Conservation (phyloP, 345 rosid species). For the Durio zibethinus region DNA sequence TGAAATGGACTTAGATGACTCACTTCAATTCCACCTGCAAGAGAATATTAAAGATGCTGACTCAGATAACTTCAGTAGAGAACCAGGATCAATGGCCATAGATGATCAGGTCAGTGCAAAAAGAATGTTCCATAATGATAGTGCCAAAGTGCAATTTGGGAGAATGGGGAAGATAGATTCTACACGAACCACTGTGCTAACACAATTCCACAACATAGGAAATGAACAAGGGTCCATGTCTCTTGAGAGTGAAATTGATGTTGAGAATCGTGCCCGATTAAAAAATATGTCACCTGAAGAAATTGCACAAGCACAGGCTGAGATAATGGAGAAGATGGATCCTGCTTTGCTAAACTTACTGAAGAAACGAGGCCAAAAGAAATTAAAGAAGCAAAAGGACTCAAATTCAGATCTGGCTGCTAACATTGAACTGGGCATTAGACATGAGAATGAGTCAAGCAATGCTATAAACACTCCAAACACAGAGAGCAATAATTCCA, state of each 20-base stretch:
- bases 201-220: constrained; percentile 23
- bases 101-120: constrained; percentile 9
- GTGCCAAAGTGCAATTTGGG: constrained; percentile 10
- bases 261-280: constrained; percentile 62
- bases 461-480: constrained; percentile 30
- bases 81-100: constrained; percentile 11
- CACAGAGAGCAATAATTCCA: constrained; percentile 17
- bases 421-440: constrained; percentile 7
- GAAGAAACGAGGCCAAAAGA: constrained; percentile 59
- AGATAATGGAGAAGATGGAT: constrained; percentile 72
- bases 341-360: constrained; percentile 62
- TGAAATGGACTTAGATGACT: constrained; percentile 29
- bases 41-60: constrained; percentile 17
- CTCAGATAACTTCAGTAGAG: constrained; percentile 7
- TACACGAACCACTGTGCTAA: constrained; percentile 9
- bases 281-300: constrained; percentile 69
- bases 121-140: constrained; percentile 16
- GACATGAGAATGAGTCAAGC: constrained; percentile 26
- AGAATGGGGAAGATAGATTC: constrained; percentile 17
- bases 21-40: constrained; percentile 1
- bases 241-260: constrained; percentile 75
- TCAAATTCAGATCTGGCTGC: constrained; percentile 25
- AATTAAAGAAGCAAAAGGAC: constrained; percentile 46
- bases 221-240: constrained; percentile 36
- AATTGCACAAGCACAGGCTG: constrained; percentile 76